A percentile compares a stretch with the other conserved stretches of the same genome.
Conservation (phyloP, 768 basidiomycete species). For the Phaffia tasmanica region DNA sequence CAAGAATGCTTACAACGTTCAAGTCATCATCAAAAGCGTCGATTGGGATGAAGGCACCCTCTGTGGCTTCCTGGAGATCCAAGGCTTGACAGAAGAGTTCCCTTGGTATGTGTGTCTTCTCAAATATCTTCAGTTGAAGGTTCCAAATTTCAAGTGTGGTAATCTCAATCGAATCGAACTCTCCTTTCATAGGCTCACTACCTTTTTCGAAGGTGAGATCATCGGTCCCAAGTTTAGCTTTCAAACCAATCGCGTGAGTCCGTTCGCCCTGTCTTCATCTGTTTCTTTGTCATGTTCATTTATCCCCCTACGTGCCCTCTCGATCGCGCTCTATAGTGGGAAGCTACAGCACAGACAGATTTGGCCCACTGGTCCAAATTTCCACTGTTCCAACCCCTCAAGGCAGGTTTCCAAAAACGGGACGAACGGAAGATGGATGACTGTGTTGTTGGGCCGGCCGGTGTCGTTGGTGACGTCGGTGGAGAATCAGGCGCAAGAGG, state of each 20-base stretch:
- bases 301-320: not conserved
- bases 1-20: slow-evolving; percentile 85
- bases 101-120: slow-evolving; percentile 46
- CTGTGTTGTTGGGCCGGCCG: slow-evolving; percentile 3
- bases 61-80: slow-evolving; percentile 85
- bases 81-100: slow-evolving; percentile 84
- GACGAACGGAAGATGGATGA: slow-evolving; percentile 11
- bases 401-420: slow-evolving; percentile 36
- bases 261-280: not conserved
- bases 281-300: not conserved
- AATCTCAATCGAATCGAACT: not conserved
- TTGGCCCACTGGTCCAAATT: slow-evolving; percentile 90
- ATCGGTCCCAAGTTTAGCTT: slow-evolving; percentile 86
- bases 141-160: too few species aligned
- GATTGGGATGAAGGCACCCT: slow-evolving; percentile 74
- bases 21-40: slow-evolving; percentile 87
- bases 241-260: slow-evolving; percentile 69
- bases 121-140: not conserved
- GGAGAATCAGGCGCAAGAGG: slow-evolving; percentile 28
- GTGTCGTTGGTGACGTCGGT: slow-evolving; percentile 17
- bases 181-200: slow-evolving; percentile 49
- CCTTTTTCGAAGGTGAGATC: slow-evolving; percentile 93
- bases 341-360: slow-evolving; percentile 76
- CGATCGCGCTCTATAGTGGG: slow-evolving; percentile 12
- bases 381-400: slow-evolving; percentile 68